phyloP scores from a whole-genome alignment of 2,329 filamentous ascomycete genomes.

The Nannizziopsis barbatae region DNA sequence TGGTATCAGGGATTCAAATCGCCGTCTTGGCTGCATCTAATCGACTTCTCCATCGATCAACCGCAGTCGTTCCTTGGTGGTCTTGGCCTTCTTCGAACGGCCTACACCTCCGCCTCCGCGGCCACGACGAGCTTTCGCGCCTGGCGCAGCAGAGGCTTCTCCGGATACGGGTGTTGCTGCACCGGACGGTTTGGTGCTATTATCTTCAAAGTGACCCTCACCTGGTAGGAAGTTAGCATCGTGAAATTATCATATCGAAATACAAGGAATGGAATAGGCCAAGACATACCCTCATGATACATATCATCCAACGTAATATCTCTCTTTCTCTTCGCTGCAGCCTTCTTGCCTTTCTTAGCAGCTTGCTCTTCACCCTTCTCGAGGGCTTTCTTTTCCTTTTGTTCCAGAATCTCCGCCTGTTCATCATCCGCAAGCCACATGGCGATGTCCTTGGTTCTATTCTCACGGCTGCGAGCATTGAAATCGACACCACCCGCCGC shows the following conservation, averaged over 20 bases:
- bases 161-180: slow-evolving; percentile 64
- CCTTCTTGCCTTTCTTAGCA: slow-evolving; percentile 48
- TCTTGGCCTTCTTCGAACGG: slow-evolving; percentile 50
- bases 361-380: slow-evolving; percentile 46
- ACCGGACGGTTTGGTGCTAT: slow-evolving; percentile 67
- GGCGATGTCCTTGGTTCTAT: slow-evolving; percentile 93
- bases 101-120: slow-evolving; percentile 46
- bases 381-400: slow-evolving; percentile 75
- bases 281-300: slow-evolving; percentile 88
- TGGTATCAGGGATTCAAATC: neutral
- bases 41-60: slow-evolving; percentile 16
- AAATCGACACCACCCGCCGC: slow-evolving; percentile 80
- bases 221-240: slow-evolving; percentile 43
- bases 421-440: slow-evolving; percentile 98
- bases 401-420: slow-evolving; percentile 85
- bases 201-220: slow-evolving; percentile 91
- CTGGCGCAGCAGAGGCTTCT: slow-evolving; percentile 27
- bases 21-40: slow-evolving; percentile 4
- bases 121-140: slow-evolving; percentile 45
- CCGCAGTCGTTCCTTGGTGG: slow-evolving; percentile 40
- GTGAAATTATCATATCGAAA: slow-evolving; percentile 4
- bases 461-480: slow-evolving; percentile 82
- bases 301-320: slow-evolving; percentile 76
- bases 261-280: neutral
- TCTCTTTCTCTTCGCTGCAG: slow-evolving; percentile 46